Conservation (phyloP, 2,329 filamentous ascomycete species). For the Intubia oerlemansii region DNA sequence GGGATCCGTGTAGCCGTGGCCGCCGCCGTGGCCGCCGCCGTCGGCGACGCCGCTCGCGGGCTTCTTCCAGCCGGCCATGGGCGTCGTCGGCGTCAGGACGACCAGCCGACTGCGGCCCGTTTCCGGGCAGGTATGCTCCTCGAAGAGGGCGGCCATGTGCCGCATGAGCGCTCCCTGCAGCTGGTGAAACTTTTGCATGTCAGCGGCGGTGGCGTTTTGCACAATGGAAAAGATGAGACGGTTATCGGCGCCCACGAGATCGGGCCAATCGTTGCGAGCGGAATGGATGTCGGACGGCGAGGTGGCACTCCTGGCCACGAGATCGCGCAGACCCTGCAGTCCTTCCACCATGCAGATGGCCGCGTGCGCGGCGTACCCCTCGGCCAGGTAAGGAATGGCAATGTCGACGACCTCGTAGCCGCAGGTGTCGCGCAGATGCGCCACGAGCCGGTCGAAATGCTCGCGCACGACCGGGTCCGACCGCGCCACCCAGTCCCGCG, state of each 20-base stretch:
- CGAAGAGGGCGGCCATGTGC: conserved; percentile 52
- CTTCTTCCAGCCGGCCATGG: conserved; percentile 54
- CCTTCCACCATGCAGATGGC: conserved; percentile 59
- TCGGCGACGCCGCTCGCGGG: too few relatives aligned
- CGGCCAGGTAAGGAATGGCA: conserved; percentile 39
- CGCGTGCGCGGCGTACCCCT: conserved; percentile 58
- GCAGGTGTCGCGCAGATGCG: conserved; percentile 27
- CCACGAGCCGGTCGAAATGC: conserved; percentile 39
- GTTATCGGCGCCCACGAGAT: conserved; percentile 42
- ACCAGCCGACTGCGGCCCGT: conserved; percentile 42
- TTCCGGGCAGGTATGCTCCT: conserved; percentile 41
- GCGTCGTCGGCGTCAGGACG: conserved; percentile 58
- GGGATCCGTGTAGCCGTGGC: conserved; percentile 55
- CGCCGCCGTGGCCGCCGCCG: conserved; percentile 23
- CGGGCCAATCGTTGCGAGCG: conserved; percentile 26
- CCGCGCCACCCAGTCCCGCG: conserved; percentile 44
- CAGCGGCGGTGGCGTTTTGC: conserved; percentile 39
- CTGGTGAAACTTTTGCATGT: conserved; percentile 53
- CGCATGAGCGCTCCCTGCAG: conserved; percentile 59
- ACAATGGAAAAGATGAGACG: conserved; percentile 46
- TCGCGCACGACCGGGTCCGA: conserved; percentile 41
- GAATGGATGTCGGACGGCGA: conserved; percentile 3
- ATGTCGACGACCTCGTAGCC: conserved; percentile 35
- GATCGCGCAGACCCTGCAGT: conserved; percentile 22
- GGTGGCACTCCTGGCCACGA: conserved; percentile 12